These are phyloP conservation scores for Syzygium aqueum DNA, from an alignment of 345 rosid species.

Conservation along the genomic window DNA sequence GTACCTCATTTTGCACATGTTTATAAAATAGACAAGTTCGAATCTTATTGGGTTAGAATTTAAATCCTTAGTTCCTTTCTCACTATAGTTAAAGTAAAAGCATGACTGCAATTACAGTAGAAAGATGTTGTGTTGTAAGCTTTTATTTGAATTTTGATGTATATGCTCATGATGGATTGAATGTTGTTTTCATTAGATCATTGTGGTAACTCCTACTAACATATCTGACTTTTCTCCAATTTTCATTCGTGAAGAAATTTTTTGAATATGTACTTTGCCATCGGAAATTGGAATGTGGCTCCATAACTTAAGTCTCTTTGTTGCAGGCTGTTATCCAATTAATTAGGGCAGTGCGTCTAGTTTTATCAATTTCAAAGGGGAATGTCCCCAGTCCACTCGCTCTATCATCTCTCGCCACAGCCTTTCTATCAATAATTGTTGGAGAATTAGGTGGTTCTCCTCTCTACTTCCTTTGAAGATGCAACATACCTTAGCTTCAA, in stretches of 20 bases:
- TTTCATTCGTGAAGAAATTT: neutral
- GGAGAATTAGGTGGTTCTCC: slow-evolving; percentile 47
- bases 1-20: neutral
- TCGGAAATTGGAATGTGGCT: neutral
- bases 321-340: slow-evolving; percentile 35
- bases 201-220: neutral
- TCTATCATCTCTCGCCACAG: slow-evolving; percentile 27
- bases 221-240: neutral
- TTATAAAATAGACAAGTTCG: neutral
- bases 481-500: neutral
- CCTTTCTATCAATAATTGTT: slow-evolving; percentile 30
- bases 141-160: neutral
- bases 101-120: neutral
- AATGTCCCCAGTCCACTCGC: slow-evolving; percentile 4
- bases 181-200: neutral
- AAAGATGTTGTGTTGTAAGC: neutral
- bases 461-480: neutral
- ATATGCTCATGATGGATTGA: neutral
- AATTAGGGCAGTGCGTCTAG: slow-evolving; percentile 13
- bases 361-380: slow-evolving; percentile 5
- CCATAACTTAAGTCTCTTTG: neutral
- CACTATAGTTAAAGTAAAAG: neutral
- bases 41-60: neutral
- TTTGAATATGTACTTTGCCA: neutral
- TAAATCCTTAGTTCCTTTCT: neutral